A percentile compares a stretch with the other conserved stretches of the same genome.
phyloP scores from a whole-genome alignment of 1,284 basidiomycete species.

The Peniophora sp. region DNA sequence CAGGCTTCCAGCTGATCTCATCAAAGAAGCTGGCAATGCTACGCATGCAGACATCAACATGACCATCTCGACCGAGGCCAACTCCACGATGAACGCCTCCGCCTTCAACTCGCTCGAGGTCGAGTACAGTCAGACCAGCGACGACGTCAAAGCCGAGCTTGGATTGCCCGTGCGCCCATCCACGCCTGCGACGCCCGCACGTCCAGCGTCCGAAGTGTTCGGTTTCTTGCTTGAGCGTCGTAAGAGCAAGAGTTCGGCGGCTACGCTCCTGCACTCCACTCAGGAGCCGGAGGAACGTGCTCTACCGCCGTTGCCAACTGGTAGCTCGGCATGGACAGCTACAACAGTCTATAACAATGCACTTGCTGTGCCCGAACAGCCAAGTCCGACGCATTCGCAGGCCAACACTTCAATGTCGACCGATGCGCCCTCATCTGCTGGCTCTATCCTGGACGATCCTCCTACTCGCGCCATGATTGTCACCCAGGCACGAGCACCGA shows the following conservation, averaged over 20 bases:
- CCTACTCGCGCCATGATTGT: conserved; percentile 10
- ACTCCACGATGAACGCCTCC: conserved; percentile 30
- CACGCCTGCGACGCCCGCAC: conserved; percentile 6
- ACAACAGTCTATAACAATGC: conserved; percentile 1
- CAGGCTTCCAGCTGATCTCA: conserved; percentile 16
- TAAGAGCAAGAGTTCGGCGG: neutral
- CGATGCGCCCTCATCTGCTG: conserved; percentile 9
- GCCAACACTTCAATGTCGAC: conserved; percentile 1
- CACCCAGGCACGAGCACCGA: conserved; percentile 5
- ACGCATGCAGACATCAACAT: conserved; percentile 17
- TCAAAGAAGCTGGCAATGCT: neutral
- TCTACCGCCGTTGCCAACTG: neutral
- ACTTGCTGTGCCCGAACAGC: neutral
- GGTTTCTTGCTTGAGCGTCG: conserved; percentile 12
- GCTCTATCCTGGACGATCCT: conserved; percentile 12
- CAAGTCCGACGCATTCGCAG: neutral
- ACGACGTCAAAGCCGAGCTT: conserved; percentile 7
- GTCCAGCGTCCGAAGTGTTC: conserved; percentile 14
- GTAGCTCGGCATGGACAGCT: conserved; percentile 2
- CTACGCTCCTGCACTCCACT: neutral
- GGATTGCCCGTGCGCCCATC: conserved; percentile 1
- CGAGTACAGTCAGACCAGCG: conserved; percentile 48
- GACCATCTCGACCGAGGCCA: conserved; percentile 35
- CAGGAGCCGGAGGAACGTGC: neutral
- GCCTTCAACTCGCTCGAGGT: conserved; percentile 67